Percentiles rank a stretch among this genome's conserved stretches.
These are phyloP conservation scores for Hanseniaspora hatyaiensis DNA, from an alignment of 805 yeast species.

Conservation along the genomic window DNA sequence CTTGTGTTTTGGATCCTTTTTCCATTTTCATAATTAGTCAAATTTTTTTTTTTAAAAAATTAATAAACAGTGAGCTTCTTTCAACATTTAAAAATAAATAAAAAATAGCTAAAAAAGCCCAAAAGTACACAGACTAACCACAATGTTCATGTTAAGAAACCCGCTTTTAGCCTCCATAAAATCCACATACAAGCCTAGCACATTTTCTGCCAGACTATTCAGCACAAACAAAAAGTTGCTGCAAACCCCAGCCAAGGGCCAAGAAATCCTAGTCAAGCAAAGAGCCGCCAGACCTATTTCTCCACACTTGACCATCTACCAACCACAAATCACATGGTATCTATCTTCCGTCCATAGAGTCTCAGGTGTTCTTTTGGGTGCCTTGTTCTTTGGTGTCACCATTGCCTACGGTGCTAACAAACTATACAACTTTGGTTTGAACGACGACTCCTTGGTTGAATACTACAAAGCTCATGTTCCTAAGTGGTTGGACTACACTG, in stretches of 20 bases:
- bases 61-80: too few species aligned
- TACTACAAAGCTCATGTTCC: slow-evolving; percentile 51
- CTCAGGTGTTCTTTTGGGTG: slow-evolving; percentile 74
- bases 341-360: slow-evolving; percentile 77
- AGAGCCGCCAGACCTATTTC: slow-evolving; percentile 80
- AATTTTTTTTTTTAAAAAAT: too few species aligned
- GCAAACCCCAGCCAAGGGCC: slow-evolving; percentile 44
- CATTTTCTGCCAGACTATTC: slow-evolving; percentile 4
- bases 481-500: slow-evolving; percentile 43
- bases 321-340: slow-evolving; percentile 79
- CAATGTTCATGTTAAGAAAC: slow-evolving; percentile 9
- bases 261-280: slow-evolving; percentile 62
- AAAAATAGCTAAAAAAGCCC: too few species aligned
- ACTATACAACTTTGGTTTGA: slow-evolving; percentile 41
- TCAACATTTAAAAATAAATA: too few species aligned
- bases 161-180: slow-evolving; percentile 11
- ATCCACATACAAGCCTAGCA: not conserved
- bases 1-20: too few species aligned
- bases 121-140: too few species aligned
- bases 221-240: slow-evolving; percentile 24
- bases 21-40: too few species aligned
- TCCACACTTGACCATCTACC: slow-evolving; percentile 80
- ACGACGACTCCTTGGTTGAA: slow-evolving; percentile 29
- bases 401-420: slow-evolving; percentile 63
- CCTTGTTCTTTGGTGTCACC: slow-evolving; percentile 66